Evolutionary conservation across 2,329 filamentous ascomycete species (phyloP), one percentile per base, ranked within the genome.

Genomic region (Aspergillus japonicus): DNA sequence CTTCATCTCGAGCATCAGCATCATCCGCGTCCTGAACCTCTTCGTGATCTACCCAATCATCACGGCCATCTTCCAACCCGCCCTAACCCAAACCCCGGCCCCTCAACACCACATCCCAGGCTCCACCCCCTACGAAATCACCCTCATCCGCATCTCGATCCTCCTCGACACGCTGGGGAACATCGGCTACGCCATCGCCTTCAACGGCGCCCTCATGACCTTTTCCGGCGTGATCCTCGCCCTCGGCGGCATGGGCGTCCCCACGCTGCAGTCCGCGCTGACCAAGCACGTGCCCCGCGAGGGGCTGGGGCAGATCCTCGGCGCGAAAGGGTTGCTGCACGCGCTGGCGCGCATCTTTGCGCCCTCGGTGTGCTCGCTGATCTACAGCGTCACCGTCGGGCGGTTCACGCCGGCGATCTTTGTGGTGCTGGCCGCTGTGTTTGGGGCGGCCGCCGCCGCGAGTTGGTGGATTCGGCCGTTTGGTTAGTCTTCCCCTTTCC

Each of bases 261-360:
- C 95, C 1, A 95, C 91, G 0, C 82, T 96, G 53, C 92, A 96
- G 70, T 89, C 90, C 1, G 85, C 89, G 0, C 80, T 97, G 54
- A 97, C 92, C 21, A 98, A 97, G 73, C 95, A 98, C 73, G 89
- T 98, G 0, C 91, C 93, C 0, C 82, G 87, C 0, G 90, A 95
- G 64, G 85, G 85, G 50, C 89, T 95, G 0, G 95, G 95, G 0
- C 88, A 95, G 73, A 80, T 98, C n/a, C 83, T 99, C 0, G 95
- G 95, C 23, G 93, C 92, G 1, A 89, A 89, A 16, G 95, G 94
- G 0, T 80, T 98, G 62, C 77, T 98, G 59, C 94, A 98, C 75
- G 90, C 92, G 1, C 77, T 96, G 39, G 86, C 90, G 3, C 83
- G 92, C 62, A 87, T 98, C 2, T 73, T 96, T 12, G 88, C 89